A percentile compares a stretch with the other conserved stretches of the same genome.
Conservation (phyloP, 257 asterid species). For the Apocynum venetum region DNA sequence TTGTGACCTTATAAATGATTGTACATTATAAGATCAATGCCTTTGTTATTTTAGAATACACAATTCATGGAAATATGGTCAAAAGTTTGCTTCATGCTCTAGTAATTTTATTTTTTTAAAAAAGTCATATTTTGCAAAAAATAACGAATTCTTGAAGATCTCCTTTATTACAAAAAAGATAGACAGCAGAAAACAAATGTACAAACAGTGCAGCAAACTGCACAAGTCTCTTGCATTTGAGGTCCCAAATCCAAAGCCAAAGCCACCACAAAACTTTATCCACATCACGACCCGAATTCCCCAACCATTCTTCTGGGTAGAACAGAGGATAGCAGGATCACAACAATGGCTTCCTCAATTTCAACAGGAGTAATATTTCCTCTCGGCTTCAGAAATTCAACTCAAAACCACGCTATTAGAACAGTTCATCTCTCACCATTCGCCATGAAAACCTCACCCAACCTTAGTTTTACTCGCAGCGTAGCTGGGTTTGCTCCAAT, state of each 20-base stretch:
- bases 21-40: too few species aligned
- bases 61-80: too few species aligned
- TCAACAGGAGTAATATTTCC: slow-evolving; percentile 11
- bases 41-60: too few species aligned
- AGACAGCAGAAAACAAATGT: not conserved
- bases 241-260: slow-evolving; percentile 5
- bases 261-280: slow-evolving; percentile 1
- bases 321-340: not conserved
- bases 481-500: slow-evolving; percentile 47
- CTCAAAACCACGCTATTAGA: slow-evolving; percentile 25
- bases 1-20: too few species aligned
- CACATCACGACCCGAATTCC: slow-evolving; percentile 10
- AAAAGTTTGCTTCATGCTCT: too few species aligned
- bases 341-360: slow-evolving; percentile 29
- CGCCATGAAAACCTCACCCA: slow-evolving; percentile 34
- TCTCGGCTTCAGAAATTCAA: slow-evolving; percentile 13
- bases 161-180: too few species aligned
- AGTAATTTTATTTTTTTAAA: too few species aligned
- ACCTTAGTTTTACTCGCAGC: slow-evolving; percentile 49
- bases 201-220: not conserved
- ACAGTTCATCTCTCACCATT: slow-evolving; percentile 35
- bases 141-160: too few species aligned
- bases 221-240: not conserved
- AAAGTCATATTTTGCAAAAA: too few species aligned
- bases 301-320: not conserved